Conservation (phyloP, 2,329 filamentous ascomycete genomes). For the Fusarium sp. region DNA sequence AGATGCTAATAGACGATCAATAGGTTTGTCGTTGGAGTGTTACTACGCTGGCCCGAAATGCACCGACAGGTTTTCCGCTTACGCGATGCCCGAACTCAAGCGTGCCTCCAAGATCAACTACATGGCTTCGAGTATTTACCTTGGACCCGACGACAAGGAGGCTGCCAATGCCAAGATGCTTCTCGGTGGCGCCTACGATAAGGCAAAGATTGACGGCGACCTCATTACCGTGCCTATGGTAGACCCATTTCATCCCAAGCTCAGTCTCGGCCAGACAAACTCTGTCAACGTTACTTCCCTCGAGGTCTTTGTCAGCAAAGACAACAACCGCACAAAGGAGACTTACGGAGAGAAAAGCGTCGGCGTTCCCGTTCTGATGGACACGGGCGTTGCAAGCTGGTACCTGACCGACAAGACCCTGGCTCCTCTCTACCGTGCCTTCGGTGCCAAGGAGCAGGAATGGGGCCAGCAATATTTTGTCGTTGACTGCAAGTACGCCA, state of each 20-base stretch:
- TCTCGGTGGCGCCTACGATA: background rate
- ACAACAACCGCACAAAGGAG: background rate
- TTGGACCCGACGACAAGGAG: background rate
- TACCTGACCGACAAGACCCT: constrained; percentile 5
- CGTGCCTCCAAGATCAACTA: constrained; percentile 11
- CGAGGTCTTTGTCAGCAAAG: background rate
- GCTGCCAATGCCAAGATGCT: constrained; percentile 10
- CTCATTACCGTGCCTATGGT: constrained; percentile 9
- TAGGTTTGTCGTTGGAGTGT: constrained; percentile 6
- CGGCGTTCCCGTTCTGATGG: background rate
- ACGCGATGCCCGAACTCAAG: background rate
- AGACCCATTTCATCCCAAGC: rapidly evolving
- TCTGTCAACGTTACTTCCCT: background rate
- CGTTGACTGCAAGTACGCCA: constrained; percentile 3
- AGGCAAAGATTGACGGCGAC: constrained; percentile 1
- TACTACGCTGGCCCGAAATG: background rate
- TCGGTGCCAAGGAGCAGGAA: background rate
- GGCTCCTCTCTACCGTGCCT: background rate
- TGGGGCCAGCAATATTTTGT: background rate
- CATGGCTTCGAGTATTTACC: background rate
- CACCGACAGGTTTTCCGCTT: background rate
- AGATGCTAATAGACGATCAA: background rate
- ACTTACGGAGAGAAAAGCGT: background rate
- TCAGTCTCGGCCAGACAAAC: background rate
- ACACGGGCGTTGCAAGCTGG: background rate